Evolutionary conservation across 306 rosid species (phyloP).

Genomic region (Lathyrus sativus): DNA sequence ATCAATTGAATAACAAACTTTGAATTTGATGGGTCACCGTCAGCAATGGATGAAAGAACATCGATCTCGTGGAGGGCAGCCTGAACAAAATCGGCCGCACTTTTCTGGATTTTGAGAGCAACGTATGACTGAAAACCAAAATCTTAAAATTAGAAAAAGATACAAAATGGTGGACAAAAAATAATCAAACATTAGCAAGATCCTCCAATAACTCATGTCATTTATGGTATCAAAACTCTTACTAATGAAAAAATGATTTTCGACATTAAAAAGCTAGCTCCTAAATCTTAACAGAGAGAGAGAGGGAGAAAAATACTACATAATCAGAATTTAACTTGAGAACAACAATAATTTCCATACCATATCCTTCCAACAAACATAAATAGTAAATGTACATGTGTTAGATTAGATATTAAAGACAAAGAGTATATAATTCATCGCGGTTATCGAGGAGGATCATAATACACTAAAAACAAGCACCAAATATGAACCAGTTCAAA

Average conservation of each 20-base stretch:
- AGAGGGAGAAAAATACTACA: background rate
- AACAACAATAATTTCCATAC: conserved; percentile 33
- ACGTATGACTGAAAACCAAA: conserved; percentile 63
- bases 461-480: background rate
- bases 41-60: conserved; percentile 71
- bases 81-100: conserved; percentile 87
- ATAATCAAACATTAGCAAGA: no score
- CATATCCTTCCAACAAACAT: conserved; percentile 33
- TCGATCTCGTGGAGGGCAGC: conserved; percentile 94
- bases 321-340: conserved; percentile 27
- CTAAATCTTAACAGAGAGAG: conserved; percentile 1
- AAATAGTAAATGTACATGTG: background rate
- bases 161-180: no score
- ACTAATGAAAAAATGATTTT: background rate
- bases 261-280: conserved; percentile 16
- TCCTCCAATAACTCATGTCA: background rate
- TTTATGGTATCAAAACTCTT: conserved; percentile 23
- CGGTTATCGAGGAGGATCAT: conserved; percentile 27
- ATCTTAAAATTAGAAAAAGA: conserved; percentile 24
- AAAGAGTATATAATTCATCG: background rate
- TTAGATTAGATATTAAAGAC: conserved; percentile 7
- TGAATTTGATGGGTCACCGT: conserved; percentile 68
- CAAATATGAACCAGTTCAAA: conserved; percentile 2
- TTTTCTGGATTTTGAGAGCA: conserved; percentile 98
- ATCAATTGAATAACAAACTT: conserved; percentile 78